Base-by-base conservation (phyloP, 768 basidiomycete genomes). In the Gymnopilus junonius region DNA sequence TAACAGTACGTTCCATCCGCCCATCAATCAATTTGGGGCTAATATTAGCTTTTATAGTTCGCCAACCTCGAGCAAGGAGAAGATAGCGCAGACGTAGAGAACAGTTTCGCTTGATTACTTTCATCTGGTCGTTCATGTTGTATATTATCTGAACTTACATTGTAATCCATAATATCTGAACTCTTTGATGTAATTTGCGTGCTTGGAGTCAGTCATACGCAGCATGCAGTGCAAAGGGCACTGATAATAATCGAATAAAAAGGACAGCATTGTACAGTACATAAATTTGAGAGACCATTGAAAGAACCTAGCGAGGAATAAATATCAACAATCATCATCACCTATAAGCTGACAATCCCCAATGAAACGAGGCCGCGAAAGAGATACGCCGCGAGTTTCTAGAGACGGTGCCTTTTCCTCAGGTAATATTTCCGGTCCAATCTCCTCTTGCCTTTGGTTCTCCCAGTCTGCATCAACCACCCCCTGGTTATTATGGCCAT, bases 21-120 rank as follows among this genome's bases (percentile, higher is more conserved):
- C 32, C 23, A 32, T 25, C 56, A 14, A 17, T 27, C n/a, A 21
- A 10, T 27, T 45, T 48, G 34, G 57, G 59, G 54, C 11, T 63
- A 65, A 34, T 55, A 55, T 12, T 59, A n/a, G 55, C 23, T 31
- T 29, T 20, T 65, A 14, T 70, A 95, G 90, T 98, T 98, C 69
- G 94, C 95, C 29, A 93, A 85, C 71, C 80, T 98, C 68, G 95
- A 97, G 72, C 87, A 87, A 65, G 93, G 92, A 6, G 95, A 97
- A 54, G 95, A 97, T 71, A 93, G 92, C 59, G 95, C 95, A 25
- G 95, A 98, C 75, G 93, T 97, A 8, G 95, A 98, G 80, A 95
- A 98, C 74, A 92, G 89, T 75, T 92, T 98, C 77, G 91, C 91
- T 64, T 97, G 82, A 85, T 73, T 61, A 54, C 58, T 65, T 64